These are phyloP conservation scores for Xanthoconium separans DNA, from an alignment of 1,284 basidiomycete genomes.

Conservation along the genomic window DNA sequence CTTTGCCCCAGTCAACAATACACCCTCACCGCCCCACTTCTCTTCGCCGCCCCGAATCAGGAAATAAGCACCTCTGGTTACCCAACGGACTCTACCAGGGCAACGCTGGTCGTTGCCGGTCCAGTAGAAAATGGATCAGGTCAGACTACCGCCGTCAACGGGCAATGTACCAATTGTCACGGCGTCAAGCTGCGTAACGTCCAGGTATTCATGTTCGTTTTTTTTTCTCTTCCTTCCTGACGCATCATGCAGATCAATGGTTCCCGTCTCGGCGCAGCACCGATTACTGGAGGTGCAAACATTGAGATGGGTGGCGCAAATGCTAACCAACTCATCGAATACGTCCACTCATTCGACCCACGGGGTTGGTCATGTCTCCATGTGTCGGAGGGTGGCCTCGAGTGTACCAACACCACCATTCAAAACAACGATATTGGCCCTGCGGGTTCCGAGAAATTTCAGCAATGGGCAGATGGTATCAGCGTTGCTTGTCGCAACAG, in stretches of 20 bases:
- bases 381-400: conserved; percentile 60
- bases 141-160: conserved; percentile 72
- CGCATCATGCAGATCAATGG: conserved; percentile 57
- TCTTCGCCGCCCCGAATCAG: conserved; percentile 64
- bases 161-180: conserved; percentile 55
- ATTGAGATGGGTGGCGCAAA: conserved; percentile 79
- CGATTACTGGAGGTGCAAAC: conserved; percentile 64
- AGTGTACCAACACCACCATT: conserved; percentile 63
- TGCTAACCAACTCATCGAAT: conserved; percentile 65
- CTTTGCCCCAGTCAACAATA: conserved; percentile 68
- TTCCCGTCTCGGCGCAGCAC: conserved; percentile 49
- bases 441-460: conserved; percentile 61
- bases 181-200: conserved; percentile 67
- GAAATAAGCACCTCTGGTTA: conserved; percentile 80
- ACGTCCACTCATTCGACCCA: conserved; percentile 68
- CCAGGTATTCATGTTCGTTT: conserved; percentile 47
- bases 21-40: conserved; percentile 59
- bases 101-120: conserved; percentile 58
- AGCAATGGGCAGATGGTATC: conserved; percentile 85
- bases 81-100: conserved; percentile 56
- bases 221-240: conserved; percentile 32
- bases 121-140: conserved; percentile 51
- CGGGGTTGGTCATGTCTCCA: conserved; percentile 77
- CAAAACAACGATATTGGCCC: conserved; percentile 83
- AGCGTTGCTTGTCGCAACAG: conserved; percentile 72